Base-by-base conservation (phyloP, 345 rosid species). In the Ceriops decandra region DNA sequence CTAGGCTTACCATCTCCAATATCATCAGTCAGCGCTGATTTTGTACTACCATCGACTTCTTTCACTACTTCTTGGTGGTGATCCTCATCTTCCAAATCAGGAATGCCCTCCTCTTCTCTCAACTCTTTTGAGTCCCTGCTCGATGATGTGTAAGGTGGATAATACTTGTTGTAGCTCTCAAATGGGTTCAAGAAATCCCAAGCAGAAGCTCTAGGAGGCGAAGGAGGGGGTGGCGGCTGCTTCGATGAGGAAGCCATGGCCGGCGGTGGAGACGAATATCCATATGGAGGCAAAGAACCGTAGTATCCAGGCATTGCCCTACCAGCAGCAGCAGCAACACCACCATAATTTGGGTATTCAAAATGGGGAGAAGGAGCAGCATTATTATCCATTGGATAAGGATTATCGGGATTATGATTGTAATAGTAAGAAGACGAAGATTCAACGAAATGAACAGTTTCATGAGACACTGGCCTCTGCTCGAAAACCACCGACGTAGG, bases 91-190 rank as follows among this genome's bases (percentile, higher is more conserved):
- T 95, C 99, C 79, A 95, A 80, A 66, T 95, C 99, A 65, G 99
- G 99, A 4, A 95, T 90, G 42, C 97, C 98, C 71, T 92, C 99
- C 74, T 83, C 96, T 36, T 95, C 96, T 61, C 99, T 84, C 54
- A 87, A 60, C 56, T 91, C 97, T 76, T 77, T 87, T 1, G 85
- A 95, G 66, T 95, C 83, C 80, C 92, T 67, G 64, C 83, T 84
- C 22, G 95, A 87, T 17, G 87, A 87, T 17, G 87, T 77, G 42
- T 86, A 80, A 32, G 80, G 56, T 15, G 81, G 77, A 52, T 87
- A 83, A 31, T 47, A 78, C 75, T 75, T 87, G 19, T 87, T 90
- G 54, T 76, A 62, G 51, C 68, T 74, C 57, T 79, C 85, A 21
- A 95, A 95, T 19, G 72, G 81, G 32, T 90, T 87, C 78, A 92